Conservation (phyloP, 495 filamentous ascomycete genomes). For the Daldinia loculata region DNA sequence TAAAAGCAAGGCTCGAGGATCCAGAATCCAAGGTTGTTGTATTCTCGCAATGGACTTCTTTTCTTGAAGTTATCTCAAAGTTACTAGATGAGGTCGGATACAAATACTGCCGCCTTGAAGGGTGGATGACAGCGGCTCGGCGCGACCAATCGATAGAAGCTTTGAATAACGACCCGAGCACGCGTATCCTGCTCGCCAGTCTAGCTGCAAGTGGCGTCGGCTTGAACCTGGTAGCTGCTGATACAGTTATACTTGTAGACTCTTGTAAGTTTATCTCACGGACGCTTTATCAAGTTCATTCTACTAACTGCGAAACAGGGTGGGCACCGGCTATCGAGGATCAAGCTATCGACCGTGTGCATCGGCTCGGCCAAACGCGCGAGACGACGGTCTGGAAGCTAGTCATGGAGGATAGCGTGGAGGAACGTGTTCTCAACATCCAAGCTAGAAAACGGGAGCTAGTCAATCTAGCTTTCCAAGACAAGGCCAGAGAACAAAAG, state of each 20-base stretch:
- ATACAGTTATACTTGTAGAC: constrained; percentile 85
- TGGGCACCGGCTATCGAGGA: constrained; percentile 96
- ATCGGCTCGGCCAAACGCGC: constrained; percentile 83
- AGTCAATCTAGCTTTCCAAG: constrained; percentile 78
- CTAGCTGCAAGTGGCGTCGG: constrained; percentile 86
- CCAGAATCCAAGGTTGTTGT: constrained; percentile 81
- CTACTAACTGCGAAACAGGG: constrained; percentile 55
- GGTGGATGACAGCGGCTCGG: constrained; percentile 71
- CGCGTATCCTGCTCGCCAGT: constrained; percentile 82
- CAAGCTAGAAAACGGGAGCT: constrained; percentile 84
- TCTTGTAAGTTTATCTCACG: constrained; percentile 57
- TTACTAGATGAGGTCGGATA: constrained; percentile 70
- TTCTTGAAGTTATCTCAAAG: constrained; percentile 79
- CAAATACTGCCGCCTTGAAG: constrained; percentile 81
- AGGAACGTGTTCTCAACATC: constrained; percentile 83
- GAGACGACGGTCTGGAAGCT: constrained; percentile 82
- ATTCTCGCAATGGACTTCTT: constrained; percentile 94
- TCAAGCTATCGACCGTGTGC: constrained; percentile 90
- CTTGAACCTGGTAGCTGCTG: constrained; percentile 87
- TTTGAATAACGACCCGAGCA: constrained; percentile 72
- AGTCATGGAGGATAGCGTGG: constrained; percentile 84
- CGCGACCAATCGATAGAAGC: constrained; percentile 75
- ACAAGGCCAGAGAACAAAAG: constrained; percentile 58
- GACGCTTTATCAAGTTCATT: neutral
- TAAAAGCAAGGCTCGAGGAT: constrained; percentile 74